Base-by-base conservation (phyloP, 1,284 basidiomycete species). In the Phenoliferia sp. region DNA sequence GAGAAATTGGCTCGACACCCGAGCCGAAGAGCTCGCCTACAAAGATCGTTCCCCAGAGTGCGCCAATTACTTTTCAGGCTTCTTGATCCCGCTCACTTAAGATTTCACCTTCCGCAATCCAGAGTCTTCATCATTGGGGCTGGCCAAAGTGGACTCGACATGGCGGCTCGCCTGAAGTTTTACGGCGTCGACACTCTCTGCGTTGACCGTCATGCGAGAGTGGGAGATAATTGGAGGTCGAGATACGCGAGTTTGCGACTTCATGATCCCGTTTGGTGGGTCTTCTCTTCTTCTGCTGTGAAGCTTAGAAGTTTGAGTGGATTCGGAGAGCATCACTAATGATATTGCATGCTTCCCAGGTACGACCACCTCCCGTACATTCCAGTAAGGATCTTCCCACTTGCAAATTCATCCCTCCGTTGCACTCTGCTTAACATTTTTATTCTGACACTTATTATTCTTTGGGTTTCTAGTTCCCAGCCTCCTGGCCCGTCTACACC, bases 341-440 rank as follows among this genome's bases (percentile, higher is more conserved):
- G 22, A 7, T 54, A n/a, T 7, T 54, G 10, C 22, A 12, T 44
- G 39, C 22, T 10, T 19, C 56, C 33, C 31, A 54, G 15, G 10
- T 32, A 58, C 56, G 56, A 58, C 56, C 56, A 58, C 56, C 29
- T 58, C 3, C 56, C 56, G 4, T 58, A 58, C 56, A 58, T 58
- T 15, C 54, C 54, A 16, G 48, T 52, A 52, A 22, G 48, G 7
- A 22, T 28, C 2, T 12, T 17, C 17, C 3, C 17, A n/a, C n/a
- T n/a, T n/a, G n/a, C n/a, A n/a, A n/a, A n/a, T n/a, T 52, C 48
- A n/a, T 2, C 7, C 5, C 7, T n/a, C 17, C 48, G 7, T 10
- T 28, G 17, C n/a, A 12, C 48, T 52, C 7, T 12, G 15, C 48
- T 52, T 22, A 52, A 6, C 5, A 4, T 1, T 12, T n/a, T n/a